Evolutionary conservation across 305 asterid genomes (phyloP), one percentile per base, ranked within the genome.

Genomic region (Coffea humblotiana): DNA sequence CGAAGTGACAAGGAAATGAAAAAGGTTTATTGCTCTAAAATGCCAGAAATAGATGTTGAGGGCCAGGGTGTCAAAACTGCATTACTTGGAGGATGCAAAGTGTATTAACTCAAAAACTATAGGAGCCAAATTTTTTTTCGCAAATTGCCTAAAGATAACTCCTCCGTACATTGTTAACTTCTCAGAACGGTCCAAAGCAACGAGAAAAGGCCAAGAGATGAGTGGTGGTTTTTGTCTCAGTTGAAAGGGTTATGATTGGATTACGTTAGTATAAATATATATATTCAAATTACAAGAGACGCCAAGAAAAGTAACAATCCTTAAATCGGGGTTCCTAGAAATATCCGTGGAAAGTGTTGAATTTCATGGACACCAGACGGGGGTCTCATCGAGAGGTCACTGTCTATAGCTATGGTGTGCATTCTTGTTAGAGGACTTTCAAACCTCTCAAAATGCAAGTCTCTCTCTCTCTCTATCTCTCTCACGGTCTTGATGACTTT

Each of bases 241-340:
- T 27, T 68, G 18, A 7, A 48, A 32, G 23, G 23, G 71, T 13
- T 15, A 68, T 3, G 72, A 35, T 16, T 35, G 43, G 13, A 37
- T 35, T 64, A 19, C 25, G 25, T 47, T 71, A 47, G 32, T 29
- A 29, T 29, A 29, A 29, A 29, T 29, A 29, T 1, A 0, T 48
- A 1, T 72, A 25, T 43, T 70, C 32, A 9, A 43, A 25, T 0
- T 3, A 15, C 8, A 51, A 80, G 45, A 75, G 68, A 75, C 37
- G 78, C 64, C 82, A 79, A 72, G 81, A 56, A 69, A 76, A 70
- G 83, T 77, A 83, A 65, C 29, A 8, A 66, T 52, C 71, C 45
- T 4, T 29, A 67, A 56, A 18, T 29, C 45, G 74, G 10, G 15
- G 51, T 85, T 82, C 92, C 80, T 4, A 12, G 90, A 87, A 87